Percentiles rank a stretch among this genome's conserved stretches.
These are phyloP conservation scores for Camptophora hylomeconis DNA, from an alignment of 2,329 filamentous ascomycete species.

Conservation along the genomic window DNA sequence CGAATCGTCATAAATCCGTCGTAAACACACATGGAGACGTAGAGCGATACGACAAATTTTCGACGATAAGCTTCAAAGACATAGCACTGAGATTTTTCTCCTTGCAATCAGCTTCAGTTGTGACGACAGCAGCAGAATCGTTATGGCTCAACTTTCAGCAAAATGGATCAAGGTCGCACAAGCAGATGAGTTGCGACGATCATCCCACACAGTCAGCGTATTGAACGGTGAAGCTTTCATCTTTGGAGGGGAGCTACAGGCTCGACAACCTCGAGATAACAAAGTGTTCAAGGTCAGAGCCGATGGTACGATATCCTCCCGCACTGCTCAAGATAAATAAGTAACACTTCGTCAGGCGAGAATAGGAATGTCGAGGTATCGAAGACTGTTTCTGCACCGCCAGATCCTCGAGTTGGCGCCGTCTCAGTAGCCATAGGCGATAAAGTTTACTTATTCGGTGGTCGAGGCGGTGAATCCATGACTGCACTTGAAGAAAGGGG, in stretches of 20 bases:
- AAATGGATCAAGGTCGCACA: conserved; percentile 1
- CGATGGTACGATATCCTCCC: conserved; percentile 8
- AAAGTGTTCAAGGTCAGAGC: conserved; percentile 51
- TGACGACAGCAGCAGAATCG: too few relatives aligned
- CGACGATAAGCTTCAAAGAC: too few relatives aligned
- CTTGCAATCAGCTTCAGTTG: too few relatives aligned
- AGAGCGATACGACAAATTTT: too few relatives aligned
- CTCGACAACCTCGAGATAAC: conserved; percentile 58
- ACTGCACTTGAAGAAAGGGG: conserved; percentile 61
- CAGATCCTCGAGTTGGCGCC: conserved; percentile 53
- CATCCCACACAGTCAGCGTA: conserved; percentile 58
- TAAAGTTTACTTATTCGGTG: conserved; percentile 70
- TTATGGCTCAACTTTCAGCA: too few relatives aligned
- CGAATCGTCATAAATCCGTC: too few relatives aligned
- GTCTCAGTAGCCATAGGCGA: conserved; percentile 55
- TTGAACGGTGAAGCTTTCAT: conserved; percentile 48
- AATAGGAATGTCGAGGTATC: conserved; percentile 45
- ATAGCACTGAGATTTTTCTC: too few relatives aligned
- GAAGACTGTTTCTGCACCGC: too few relatives aligned
- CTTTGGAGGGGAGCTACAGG: conserved; percentile 62
- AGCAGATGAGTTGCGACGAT: conserved; percentile 44
- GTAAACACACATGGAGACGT: too few relatives aligned
- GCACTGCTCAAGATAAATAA: too few relatives aligned
- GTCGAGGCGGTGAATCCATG: conserved; percentile 57
- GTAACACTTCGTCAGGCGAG: conserved; percentile 41